phyloP scores from a whole-genome alignment of 352 stramenopile genomes.

The Peronospora belbahrii region DNA sequence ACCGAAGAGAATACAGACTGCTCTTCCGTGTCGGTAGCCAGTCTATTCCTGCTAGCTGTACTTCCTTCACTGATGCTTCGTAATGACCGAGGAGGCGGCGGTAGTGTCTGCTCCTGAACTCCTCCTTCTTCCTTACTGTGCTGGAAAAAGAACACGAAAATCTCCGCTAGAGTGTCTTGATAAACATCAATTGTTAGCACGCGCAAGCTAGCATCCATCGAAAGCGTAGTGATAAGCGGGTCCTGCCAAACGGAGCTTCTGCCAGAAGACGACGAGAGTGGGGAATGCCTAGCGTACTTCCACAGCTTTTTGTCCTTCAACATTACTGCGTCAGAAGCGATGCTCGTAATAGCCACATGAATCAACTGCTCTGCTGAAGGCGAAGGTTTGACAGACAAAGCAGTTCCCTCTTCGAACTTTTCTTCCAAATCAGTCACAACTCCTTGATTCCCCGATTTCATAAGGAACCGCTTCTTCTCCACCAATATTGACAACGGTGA shows the following conservation, averaged over 20 bases:
- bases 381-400: slow-evolving; percentile 7
- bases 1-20: slow-evolving; percentile 27
- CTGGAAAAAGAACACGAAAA: slow-evolving; percentile 76
- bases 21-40: slow-evolving; percentile 15
- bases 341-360: slow-evolving; percentile 63
- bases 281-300: slow-evolving; percentile 33
- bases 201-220: slow-evolving; percentile 60
- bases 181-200: slow-evolving; percentile 69
- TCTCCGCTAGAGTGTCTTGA: slow-evolving; percentile 63
- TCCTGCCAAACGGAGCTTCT: slow-evolving; percentile 68
- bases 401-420: slow-evolving; percentile 4
- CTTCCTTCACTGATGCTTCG: slow-evolving; percentile 25
- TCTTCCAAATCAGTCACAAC: slow-evolving; percentile 18
- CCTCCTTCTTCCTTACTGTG: slow-evolving; percentile 23
- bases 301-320: slow-evolving; percentile 47
- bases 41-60: slow-evolving; percentile 12
- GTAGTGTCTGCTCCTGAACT: slow-evolving; percentile 1
- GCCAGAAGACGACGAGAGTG: slow-evolving; percentile 22
- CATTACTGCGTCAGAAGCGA: slow-evolving; percentile 51
- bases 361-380: slow-evolving; percentile 47
- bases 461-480: slow-evolving; percentile 44
- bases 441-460: slow-evolving; percentile 52
- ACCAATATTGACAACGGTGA: slow-evolving; percentile 20
- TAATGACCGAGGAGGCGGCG: slow-evolving; percentile 17
- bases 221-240: slow-evolving; percentile 54